Evolutionary conservation across 1,284 basidiomycete genomes (phyloP).

Genomic region (Rhodotorula sp.): DNA sequence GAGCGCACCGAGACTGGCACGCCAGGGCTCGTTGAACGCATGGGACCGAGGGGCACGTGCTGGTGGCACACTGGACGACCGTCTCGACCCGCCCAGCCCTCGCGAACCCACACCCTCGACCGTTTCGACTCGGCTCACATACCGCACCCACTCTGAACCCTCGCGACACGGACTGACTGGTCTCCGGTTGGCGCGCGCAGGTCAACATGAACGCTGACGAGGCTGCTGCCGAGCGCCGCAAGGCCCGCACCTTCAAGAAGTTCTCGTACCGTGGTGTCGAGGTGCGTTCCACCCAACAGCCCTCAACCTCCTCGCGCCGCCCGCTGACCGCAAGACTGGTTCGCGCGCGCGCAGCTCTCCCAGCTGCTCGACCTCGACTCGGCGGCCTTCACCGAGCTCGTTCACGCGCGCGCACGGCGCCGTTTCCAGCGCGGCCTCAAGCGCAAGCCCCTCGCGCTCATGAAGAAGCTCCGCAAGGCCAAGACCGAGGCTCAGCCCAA

Average conservation of each 20-base stretch:
- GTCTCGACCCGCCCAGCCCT: background rate
- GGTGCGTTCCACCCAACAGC: conserved; percentile 22
- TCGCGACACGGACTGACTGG: background rate
- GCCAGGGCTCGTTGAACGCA: no score
- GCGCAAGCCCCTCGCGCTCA: conserved; percentile 96
- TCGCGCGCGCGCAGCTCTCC: conserved; percentile 61
- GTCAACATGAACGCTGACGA: conserved; percentile 45
- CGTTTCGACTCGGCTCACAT: background rate
- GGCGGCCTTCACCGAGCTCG: conserved; percentile 80
- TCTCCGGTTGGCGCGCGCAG: conserved; percentile 3
- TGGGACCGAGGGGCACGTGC: no score
- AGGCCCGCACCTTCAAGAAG: conserved; percentile 96
- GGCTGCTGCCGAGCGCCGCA: conserved; percentile 52
- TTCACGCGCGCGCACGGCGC: conserved; percentile 96
- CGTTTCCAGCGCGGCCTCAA: conserved; percentile 99
- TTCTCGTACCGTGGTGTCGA: conserved; percentile 98
- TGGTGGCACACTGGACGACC: no score
- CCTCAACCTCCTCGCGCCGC: background rate
- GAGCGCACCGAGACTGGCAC: background rate
- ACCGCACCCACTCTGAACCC: background rate
- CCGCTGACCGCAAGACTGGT: background rate
- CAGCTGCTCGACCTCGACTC: conserved; percentile 95
- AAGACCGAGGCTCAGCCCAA: conserved; percentile 98
- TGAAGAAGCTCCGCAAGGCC: conserved; percentile 99
- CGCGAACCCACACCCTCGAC: background rate